Evolutionary conservation across 306 rosid species (phyloP), one percentile per base, ranked within the genome.

Genomic region (Castanea mollissima): DNA sequence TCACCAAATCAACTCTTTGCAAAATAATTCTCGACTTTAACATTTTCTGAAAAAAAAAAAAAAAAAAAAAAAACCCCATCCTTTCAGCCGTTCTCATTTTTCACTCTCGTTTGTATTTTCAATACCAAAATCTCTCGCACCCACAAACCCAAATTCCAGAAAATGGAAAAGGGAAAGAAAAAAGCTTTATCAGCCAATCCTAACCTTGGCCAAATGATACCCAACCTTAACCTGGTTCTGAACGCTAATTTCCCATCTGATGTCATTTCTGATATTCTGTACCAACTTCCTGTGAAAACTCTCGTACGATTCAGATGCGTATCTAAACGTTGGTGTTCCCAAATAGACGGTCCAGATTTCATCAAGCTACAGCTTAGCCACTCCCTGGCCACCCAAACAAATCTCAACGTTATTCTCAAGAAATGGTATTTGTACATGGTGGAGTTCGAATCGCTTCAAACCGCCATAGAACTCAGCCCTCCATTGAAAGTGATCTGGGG

Each of bases 201-300:
- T 49, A 49, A 49, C 54, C 54, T 10, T 4, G 4, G 54, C 54
- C 54, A 49, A 49, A 49, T 49, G 54, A 38, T 38, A 0, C 16
- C 15, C 0, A 49, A 12, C 1, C 16, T 49, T 49, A 12, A 13
- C 1, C 46, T 38, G 46, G 2, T 38, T 38, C 11, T 38, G 46
- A 38, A 38, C 46, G 14, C 16, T 49, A 49, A 49, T 5, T 49
- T 49, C 54, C 72, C 72, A 15, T 18, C 52, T 1, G 72, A 68
- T 34, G 25, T 68, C 10, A 68, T 9, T 5, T 19, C 16, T 15
- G 72, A 68, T 0, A 35, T 68, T 49, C 51, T 68, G 1, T 68
- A 21, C 72, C 72, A 68, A 19, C 52, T 68, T 68, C 72, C 72
- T 21, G 52, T 68, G 46, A 68, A 68, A 46, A 34, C 72, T 35